Conservation (phyloP, 306 rosid genomes). For the Sechiopsis laciniata region DNA sequence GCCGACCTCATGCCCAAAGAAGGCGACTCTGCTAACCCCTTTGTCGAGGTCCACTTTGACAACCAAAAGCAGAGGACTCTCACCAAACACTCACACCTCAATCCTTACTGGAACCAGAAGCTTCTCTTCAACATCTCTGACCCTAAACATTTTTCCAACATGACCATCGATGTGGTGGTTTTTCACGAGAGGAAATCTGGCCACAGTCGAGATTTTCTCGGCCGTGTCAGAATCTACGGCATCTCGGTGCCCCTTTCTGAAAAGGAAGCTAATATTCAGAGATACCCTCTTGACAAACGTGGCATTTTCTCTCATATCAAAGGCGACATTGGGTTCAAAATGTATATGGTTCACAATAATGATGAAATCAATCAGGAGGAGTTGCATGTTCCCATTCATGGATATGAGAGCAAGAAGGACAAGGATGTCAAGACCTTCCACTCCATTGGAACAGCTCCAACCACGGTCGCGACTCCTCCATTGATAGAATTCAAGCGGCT, state of each 20-base stretch:
- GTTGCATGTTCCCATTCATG: background rate
- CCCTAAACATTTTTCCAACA: slow-evolving; percentile 40
- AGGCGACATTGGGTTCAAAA: slow-evolving; percentile 72
- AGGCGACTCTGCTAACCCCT: slow-evolving; percentile 71
- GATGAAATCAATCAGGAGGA: slow-evolving; percentile 30
- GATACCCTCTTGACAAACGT: slow-evolving; percentile 82
- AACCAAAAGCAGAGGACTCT: slow-evolving; percentile 50
- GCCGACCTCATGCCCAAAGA: slow-evolving; percentile 74
- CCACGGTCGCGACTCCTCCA: slow-evolving; percentile 30
- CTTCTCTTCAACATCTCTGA: slow-evolving; percentile 48
- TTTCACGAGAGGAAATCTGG: slow-evolving; percentile 39
- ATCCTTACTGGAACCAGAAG: slow-evolving; percentile 73
- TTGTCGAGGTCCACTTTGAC: slow-evolving; percentile 57
- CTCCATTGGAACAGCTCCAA: slow-evolving; percentile 47
- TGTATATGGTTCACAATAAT: slow-evolving; percentile 34
- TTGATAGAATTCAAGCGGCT: slow-evolving; percentile 19
- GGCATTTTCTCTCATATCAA: slow-evolving; percentile 52
- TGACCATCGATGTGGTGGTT: slow-evolving; percentile 51
- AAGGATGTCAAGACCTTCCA: slow-evolving; percentile 72
- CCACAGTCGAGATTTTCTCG: slow-evolving; percentile 55
- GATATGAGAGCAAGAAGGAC: slow-evolving; percentile 38
- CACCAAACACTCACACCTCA: slow-evolving; percentile 55
- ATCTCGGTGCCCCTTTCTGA: slow-evolving; percentile 52
- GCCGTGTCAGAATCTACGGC: slow-evolving; percentile 67
- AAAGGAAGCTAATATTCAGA: slow-evolving; percentile 45